Evolutionary conservation across 768 basidiomycete genomes (phyloP), one percentile per base, ranked within the genome.

Genomic region (Pulveroboletus ravenelii): DNA sequence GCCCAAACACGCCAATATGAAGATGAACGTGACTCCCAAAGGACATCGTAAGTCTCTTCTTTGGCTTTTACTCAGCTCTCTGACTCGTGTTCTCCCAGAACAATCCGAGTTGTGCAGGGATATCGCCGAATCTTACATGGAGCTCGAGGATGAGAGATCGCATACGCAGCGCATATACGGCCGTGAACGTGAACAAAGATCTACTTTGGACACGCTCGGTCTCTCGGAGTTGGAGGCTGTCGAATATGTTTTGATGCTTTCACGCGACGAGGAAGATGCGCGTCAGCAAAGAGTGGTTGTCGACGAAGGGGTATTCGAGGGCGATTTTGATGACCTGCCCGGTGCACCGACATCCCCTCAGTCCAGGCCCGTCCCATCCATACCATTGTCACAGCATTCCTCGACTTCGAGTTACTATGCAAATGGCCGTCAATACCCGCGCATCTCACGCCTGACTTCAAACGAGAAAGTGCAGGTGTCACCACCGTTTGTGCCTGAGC

Each of bases 221-320:
- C 68, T 92, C 36, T 82, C 75, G 50, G 89, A 93, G 58, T 66
- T 67, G 2, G 89, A 89, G 59, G 87, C 85, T 1, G 70, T 92
- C 25, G 85, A 89, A 59, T 93, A 93, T 57, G 76, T 83, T 0
- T 64, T 93, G 41, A 92, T 92, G 88, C 76, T 92, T 55, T 91
- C 88, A 54, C 81, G 86, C 9, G 90, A 93, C 41, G 87, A 91
- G 62, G 81, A 79, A 36, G 65, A 46, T 48, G 48, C 50, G 34
- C 47, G 57, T 47, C 51, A 50, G 51, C 45, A 52, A 49, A 23
- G 35, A 36, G 20, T n/a, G 32, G 31, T 51, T 5, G n/a, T 63
- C 6, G 79, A 80, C 17, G 78, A 82, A 47, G 82, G 78, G 3
- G 74, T 82, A 3, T 84, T 82, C 52, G 78, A 78, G 49, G 76